Conservation (phyloP, 2,329 filamentous ascomycete genomes). For the Phaeosphaeriaceae sp. region DNA sequence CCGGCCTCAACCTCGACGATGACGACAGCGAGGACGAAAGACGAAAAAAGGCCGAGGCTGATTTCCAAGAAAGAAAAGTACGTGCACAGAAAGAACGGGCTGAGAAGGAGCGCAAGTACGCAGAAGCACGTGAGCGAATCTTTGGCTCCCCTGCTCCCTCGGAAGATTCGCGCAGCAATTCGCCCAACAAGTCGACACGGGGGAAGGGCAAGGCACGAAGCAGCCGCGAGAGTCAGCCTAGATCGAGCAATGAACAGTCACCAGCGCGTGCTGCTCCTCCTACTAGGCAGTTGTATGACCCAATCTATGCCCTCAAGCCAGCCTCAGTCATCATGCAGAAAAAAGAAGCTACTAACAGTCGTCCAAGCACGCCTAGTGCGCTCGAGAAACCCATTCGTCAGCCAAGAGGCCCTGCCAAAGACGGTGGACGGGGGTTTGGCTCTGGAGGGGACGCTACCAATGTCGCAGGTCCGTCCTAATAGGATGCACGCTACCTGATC, state of each 20-base stretch:
- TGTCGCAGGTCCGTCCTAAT: slow-evolving; percentile 24
- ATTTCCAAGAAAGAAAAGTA: slow-evolving; percentile 76
- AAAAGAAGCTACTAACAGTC: slow-evolving; percentile 53
- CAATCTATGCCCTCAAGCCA: slow-evolving; percentile 71
- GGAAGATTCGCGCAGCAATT: slow-evolving; percentile 44
- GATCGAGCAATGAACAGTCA: slow-evolving; percentile 47
- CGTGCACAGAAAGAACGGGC: slow-evolving; percentile 81
- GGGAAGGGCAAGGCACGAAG: slow-evolving; percentile 48
- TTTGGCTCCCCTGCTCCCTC: slow-evolving; percentile 67
- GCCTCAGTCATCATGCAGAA: slow-evolving; percentile 58
- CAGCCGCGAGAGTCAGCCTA: slow-evolving; percentile 46
- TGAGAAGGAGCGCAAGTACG: slow-evolving; percentile 89
- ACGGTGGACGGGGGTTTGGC: slow-evolving; percentile 79
- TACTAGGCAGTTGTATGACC: slow-evolving; percentile 76
- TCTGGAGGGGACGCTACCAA: slow-evolving; percentile 59
- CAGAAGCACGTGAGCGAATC: slow-evolving; percentile 85
- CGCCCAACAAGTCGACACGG: slow-evolving; percentile 38
- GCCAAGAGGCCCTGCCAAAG: slow-evolving; percentile 77
- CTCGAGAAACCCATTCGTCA: slow-evolving; percentile 73
- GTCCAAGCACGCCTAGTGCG: slow-evolving; percentile 62
- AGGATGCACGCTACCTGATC: neutral
- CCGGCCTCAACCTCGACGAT: slow-evolving; percentile 53
- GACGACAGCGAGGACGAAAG: slow-evolving; percentile 70
- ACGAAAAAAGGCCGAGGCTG: slow-evolving; percentile 66
- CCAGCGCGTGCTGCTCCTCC: slow-evolving; percentile 39